A percentile compares a stretch with the other conserved stretches of the same genome.
Evolutionary conservation across 495 filamentous ascomycete genomes (phyloP).

Genomic region (Xylaria curta): DNA sequence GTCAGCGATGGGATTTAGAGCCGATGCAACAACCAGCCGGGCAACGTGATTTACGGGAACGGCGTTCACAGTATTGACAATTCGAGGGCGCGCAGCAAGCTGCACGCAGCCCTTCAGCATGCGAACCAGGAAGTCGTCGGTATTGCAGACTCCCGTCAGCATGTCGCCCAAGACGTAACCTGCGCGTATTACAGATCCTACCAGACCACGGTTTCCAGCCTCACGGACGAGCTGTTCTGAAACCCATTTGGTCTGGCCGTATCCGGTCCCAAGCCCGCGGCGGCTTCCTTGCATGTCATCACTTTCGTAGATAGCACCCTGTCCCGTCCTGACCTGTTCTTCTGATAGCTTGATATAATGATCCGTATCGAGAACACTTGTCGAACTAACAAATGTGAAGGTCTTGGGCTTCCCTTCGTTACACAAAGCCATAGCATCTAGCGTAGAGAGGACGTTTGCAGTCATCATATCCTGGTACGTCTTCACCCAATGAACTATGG

Average conservation of each 20-base stretch:
- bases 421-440: conserved; percentile 79
- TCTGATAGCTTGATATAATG: conserved; percentile 80
- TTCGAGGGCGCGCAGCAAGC: neutral
- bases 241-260: conserved; percentile 83
- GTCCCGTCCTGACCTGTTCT: conserved; percentile 54
- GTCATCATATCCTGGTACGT: conserved; percentile 77
- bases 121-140: neutral
- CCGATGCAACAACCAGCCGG: neutral
- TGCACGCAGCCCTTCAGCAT: neutral
- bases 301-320: conserved; percentile 53
- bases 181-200: neutral
- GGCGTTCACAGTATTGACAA: neutral
- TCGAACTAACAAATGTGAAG: conserved; percentile 86
- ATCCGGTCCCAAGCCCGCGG: conserved; percentile 68
- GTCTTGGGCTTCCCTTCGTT: conserved; percentile 77
- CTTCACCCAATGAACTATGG: conserved; percentile 33
- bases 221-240: neutral
- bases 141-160: neutral
- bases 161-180: neutral
- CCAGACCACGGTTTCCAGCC: neutral
- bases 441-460: conserved; percentile 81
- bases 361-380: conserved; percentile 80
- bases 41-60: neutral
- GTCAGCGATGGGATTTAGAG: neutral
- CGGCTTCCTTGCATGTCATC: conserved; percentile 57